Base-by-base conservation (phyloP, 768 basidiomycete species). In the Suillus sp. region DNA sequence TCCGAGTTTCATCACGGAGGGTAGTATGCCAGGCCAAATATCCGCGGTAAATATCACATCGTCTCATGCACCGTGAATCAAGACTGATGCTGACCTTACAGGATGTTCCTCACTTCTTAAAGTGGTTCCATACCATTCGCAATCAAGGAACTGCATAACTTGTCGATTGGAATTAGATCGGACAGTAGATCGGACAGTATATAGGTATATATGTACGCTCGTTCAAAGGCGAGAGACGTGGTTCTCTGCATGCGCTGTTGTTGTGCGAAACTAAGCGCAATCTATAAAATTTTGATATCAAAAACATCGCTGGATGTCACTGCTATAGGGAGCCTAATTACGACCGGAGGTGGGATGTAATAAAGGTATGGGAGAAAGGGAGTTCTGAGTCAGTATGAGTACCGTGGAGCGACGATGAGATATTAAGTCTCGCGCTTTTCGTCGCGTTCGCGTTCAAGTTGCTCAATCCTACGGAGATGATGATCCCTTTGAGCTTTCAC, bases 51-150 rank as follows among this genome's bases (percentile, higher is more conserved):
- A 60, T 10, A 8, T 50, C 0, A 22, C 30, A 43, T 22, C 58
- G 22, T 20, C 32, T 14, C 25, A 51, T 47, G 8, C 40, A 51
- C 45, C 43, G 16, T 38, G 45, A 25, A 25, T 58, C 51, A 16
- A 2, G 20, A 38, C 62, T 64, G 48, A 68, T 34, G 47, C 7
- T 64, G 51, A 55, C 56, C 20, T 37, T 59, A 40, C 64, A 91
- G 89, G 90, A 92, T 62, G 90, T 92, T 34, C 85, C 86, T 3
- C 86, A 86, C 67, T 91, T 91, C 77, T 69, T 91, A 69, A 80
- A 83, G 54, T 92, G 90, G 90, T 74, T 88, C 67, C 80, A 81
- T 53, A 73, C 74, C 61, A 50, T 74, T 54, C 74, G 75, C 64
- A 65, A 64, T 37, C 58, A 66, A 40, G 42, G 37, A 45, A 48